Evolutionary conservation across 495 filamentous ascomycete genomes (phyloP).

Genomic region (Venustampulla echinocandica): DNA sequence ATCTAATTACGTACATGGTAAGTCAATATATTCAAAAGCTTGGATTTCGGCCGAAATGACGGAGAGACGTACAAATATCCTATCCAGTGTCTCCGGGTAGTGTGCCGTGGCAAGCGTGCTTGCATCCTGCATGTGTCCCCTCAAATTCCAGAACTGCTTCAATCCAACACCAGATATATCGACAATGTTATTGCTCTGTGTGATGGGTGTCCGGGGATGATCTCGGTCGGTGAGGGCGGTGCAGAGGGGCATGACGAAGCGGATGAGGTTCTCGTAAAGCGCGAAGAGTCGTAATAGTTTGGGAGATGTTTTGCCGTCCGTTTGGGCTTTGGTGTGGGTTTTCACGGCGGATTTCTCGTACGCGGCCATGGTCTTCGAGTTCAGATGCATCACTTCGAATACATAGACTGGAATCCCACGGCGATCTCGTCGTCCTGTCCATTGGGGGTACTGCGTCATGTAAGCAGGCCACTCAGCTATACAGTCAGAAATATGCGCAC

Average conservation of each 20-base stretch:
- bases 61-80: constrained; percentile 59
- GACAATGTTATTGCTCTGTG: constrained; percentile 83
- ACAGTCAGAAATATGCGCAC: constrained; percentile 35
- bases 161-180: constrained; percentile 76
- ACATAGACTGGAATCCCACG: constrained; percentile 86
- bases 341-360: constrained; percentile 55
- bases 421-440: constrained; percentile 79
- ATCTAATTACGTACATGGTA: constrained; percentile 40
- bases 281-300: constrained; percentile 76
- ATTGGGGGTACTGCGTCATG: constrained; percentile 73
- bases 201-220: constrained; percentile 66
- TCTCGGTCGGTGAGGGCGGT: constrained; percentile 59
- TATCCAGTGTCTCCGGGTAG: constrained; percentile 84
- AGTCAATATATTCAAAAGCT: not conserved
- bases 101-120: constrained; percentile 79
- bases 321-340: constrained; percentile 41
- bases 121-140: constrained; percentile 84
- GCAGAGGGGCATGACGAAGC: constrained; percentile 77
- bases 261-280: constrained; percentile 81
- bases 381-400: constrained; percentile 74
- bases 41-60: not conserved
- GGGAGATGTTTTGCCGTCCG: constrained; percentile 51
- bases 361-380: constrained; percentile 66
- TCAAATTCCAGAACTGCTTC: constrained; percentile 90
- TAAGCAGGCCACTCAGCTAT: too few species aligned